phyloP scores from a whole-genome alignment of 768 basidiomycete species.

The Tricholoma terreum region DNA sequence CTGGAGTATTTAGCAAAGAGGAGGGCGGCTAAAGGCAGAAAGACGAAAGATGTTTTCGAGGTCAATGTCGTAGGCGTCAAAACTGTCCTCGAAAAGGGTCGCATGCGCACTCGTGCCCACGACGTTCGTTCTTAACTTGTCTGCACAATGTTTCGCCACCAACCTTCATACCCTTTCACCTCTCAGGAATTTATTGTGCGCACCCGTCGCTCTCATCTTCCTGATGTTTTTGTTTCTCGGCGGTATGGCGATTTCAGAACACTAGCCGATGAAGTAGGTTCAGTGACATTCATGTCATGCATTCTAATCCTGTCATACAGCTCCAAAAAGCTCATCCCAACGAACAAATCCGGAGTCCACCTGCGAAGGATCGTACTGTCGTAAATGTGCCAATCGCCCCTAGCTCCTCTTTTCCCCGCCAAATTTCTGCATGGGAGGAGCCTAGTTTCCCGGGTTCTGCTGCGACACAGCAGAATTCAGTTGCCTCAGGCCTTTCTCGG shows the following conservation, averaged over 20 bases:
- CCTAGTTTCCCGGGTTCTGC: neutral
- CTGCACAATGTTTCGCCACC: conserved; percentile 1
- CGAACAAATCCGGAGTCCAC: conserved; percentile 76
- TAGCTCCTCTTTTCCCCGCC: conserved; percentile 17
- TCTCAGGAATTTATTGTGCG: conserved; percentile 91
- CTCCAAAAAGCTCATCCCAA: conserved; percentile 85
- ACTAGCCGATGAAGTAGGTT: conserved; percentile 72
- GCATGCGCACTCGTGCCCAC: conserved; percentile 80
- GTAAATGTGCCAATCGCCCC: conserved; percentile 47
- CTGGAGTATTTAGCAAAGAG: conserved; percentile 71
- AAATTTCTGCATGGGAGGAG: neutral
- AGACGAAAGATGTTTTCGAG: conserved; percentile 64
- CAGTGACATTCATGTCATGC: neutral
- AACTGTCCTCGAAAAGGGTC: conserved; percentile 77
- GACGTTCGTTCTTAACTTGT: conserved; percentile 57
- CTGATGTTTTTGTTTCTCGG: conserved; percentile 85
- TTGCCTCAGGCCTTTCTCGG: conserved; percentile 60
- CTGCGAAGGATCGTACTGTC: conserved; percentile 82
- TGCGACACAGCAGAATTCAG: conserved; percentile 18
- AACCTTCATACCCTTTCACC: conserved; percentile 5
- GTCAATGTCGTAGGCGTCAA: conserved; percentile 91
- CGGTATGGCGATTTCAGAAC: conserved; percentile 95
- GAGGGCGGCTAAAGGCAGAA: conserved; percentile 47
- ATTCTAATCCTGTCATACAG: conserved; percentile 37
- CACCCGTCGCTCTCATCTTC: conserved; percentile 67